Conservation (phyloP, 2,329 filamentous ascomycete genomes). For the Exutisphaerella laricina region DNA sequence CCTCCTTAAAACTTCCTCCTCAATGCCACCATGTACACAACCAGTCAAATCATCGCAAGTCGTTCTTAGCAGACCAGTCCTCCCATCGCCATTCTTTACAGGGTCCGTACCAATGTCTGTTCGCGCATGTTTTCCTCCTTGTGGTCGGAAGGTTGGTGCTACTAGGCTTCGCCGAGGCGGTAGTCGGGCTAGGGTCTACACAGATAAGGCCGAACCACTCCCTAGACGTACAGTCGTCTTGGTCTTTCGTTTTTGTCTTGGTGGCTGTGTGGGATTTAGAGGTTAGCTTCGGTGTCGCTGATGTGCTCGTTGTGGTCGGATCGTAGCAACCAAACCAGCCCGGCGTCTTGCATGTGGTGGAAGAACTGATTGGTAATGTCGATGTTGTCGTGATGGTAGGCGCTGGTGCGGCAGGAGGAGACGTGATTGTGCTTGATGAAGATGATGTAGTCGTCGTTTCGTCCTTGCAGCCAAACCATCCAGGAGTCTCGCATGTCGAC, state of each 20-base stretch:
- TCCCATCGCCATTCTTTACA: conserved; percentile 23
- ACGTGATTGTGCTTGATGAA: conserved; percentile 22
- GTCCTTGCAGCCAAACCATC: conserved; percentile 64
- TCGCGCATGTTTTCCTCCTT: conserved; percentile 15
- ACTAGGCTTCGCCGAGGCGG: conserved; percentile 10
- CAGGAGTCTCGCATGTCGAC: conserved; percentile 55
- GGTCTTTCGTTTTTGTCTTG: conserved; percentile 12
- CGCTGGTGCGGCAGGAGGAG: conserved; percentile 21
- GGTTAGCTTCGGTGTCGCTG: conserved; percentile 15
- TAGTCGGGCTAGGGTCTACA: conserved; percentile 25
- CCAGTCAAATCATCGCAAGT: conserved; percentile 12
- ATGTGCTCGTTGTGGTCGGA: conserved; percentile 41
- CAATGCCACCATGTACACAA: background rate
- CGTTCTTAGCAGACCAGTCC: conserved; percentile 16
- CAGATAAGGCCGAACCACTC: conserved; percentile 31
- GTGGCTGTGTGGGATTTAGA: conserved; percentile 14
- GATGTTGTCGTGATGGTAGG: conserved; percentile 20
- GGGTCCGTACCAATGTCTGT: conserved; percentile 26
- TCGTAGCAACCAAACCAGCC: conserved; percentile 83
- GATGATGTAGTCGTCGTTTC: conserved; percentile 38
- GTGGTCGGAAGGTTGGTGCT: conserved; percentile 15
- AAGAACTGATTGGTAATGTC: conserved; percentile 57
- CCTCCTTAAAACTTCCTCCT: background rate
- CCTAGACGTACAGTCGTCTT: conserved; percentile 20
- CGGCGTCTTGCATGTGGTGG: conserved; percentile 85